Evolutionary conservation across 176 grass and related monocot species (phyloP).

Genomic region (Urochloa ruziziensis): DNA sequence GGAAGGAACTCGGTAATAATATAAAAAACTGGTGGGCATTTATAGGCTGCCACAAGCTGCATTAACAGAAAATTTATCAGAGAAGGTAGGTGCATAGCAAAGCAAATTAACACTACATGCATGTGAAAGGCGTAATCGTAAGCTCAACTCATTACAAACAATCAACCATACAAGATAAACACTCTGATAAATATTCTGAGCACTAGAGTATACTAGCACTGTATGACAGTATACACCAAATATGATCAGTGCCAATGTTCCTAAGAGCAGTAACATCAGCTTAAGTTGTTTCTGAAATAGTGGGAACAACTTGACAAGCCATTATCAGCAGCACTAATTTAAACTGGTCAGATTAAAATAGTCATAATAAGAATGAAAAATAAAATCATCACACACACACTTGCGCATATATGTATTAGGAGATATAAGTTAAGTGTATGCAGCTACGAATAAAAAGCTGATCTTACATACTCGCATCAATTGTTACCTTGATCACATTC

Average conservation of each 20-base stretch:
- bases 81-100: neutral
- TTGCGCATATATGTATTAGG: neutral
- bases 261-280: neutral
- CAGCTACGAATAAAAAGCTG: neutral
- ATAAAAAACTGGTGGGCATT: conserved; percentile 56
- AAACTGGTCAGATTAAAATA: neutral
- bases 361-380: neutral
- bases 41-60: conserved; percentile 70
- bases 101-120: neutral
- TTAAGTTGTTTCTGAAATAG: neutral
- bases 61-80: conserved; percentile 1
- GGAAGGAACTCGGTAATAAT: conserved; percentile 66
- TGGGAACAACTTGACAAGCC: neutral
- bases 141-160: neutral
- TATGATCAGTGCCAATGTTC: neutral
- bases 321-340: neutral
- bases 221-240: neutral
- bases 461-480: neutral
- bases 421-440: neutral
- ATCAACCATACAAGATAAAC: neutral
- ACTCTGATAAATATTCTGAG: neutral
- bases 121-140: neutral
- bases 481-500: conserved; percentile 78
- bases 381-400: neutral
- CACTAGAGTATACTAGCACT: neutral